Base-by-base conservation (phyloP, 345 rosid genomes). In the Arabidopsis arenosa region DNA sequence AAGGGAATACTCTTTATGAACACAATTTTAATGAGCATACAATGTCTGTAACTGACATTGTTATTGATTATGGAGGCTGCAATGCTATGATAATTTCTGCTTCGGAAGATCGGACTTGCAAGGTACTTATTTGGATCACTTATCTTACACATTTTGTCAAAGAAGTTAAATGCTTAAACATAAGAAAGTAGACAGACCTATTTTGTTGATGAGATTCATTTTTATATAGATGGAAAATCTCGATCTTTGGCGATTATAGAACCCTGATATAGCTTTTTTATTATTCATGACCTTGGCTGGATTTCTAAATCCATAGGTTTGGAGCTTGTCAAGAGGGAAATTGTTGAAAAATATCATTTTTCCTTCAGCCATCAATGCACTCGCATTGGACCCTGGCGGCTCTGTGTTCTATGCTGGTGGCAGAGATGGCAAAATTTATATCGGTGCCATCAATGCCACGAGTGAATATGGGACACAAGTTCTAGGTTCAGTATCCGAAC, bases 331-430 rank as follows among this genome's bases (percentile, higher is more conserved):
- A 5, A 83, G 68, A 64, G 96, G 97, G 18, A 75, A 45, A 33
- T 63, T 89, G 60, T 72, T 89, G 82, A 85, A 85, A 86, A 92
- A 79, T 69, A 63, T 95, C 52, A 61, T 83, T 30, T 90, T 92
- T 81, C 91, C 92, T 72, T 84, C 97, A 60, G 74, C 81, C 61
- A 90, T 95, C 71, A 90, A 90, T 84, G 85, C 92, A 55, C 75
- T 95, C 58, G 87, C 87, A 10, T 73, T 95, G 79, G 96, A 92
- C 74, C 97, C 99, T 76, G 89, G 86, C 17, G 93, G 90, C 75
- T 80, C 80, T 75, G 86, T 89, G 63, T 92, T 95, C 79, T 90
- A 88, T 86, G 99, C 97, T 58, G 99, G 98, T 57, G 64, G 90
- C 48, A 82, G 78, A 75, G 98, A 92, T 81, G 91, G 99, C 26